phyloP scores from a whole-genome alignment of 202 grass and related monocot genomes.

The Zoysia matrella region DNA sequence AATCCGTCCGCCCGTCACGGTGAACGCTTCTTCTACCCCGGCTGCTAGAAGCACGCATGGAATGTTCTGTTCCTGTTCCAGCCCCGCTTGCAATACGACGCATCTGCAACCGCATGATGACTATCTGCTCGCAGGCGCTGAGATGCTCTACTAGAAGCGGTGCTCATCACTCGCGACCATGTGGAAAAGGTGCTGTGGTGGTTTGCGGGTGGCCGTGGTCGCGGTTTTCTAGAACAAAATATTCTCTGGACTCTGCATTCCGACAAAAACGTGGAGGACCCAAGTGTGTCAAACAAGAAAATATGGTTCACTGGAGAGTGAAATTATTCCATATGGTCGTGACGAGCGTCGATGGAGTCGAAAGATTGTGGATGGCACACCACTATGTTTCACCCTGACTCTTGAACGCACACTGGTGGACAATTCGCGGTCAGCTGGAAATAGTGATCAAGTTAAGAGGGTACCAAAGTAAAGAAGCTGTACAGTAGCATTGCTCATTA shows the following conservation, averaged over 20 bases:
- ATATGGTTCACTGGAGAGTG: neutral
- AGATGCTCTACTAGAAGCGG: neutral
- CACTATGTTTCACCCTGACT: too few relatives aligned
- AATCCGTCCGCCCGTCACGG: neutral
- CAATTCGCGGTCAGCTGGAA: too few relatives aligned
- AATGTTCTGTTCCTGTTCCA: constrained; percentile 17
- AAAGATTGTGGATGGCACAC: too few relatives aligned
- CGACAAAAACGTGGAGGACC: neutral
- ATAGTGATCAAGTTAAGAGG: too few relatives aligned
- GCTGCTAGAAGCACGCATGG: neutral
- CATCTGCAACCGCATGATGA: neutral
- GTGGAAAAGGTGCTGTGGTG: neutral
- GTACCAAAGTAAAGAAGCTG: too few relatives aligned
- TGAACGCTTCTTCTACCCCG: neutral
- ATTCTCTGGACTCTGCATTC: neutral
- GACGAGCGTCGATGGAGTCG: neutral
- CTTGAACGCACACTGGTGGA: too few relatives aligned
- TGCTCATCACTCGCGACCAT: neutral
- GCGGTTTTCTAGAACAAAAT: constrained; percentile 17
- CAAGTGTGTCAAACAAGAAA: neutral
- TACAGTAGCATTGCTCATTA: too few relatives aligned
- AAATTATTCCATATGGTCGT: neutral
- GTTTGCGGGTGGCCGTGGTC: neutral
- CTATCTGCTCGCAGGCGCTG: neutral
- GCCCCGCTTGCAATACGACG: neutral